Percentiles rank a stretch among this genome's conserved stretches.
Conservation (phyloP, 768 basidiomycete genomes). For the Boletus patriciae region DNA sequence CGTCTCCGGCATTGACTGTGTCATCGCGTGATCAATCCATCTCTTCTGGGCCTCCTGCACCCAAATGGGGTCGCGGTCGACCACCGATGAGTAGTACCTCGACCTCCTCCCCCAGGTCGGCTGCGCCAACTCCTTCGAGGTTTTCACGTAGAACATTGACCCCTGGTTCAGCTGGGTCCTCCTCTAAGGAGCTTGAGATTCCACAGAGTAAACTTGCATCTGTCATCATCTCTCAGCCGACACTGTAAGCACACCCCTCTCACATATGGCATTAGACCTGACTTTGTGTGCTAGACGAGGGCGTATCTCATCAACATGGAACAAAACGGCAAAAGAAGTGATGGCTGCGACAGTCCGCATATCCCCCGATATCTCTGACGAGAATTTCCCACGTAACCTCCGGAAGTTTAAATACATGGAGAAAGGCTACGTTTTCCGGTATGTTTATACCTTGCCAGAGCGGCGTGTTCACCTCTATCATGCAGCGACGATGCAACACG, state of each 20-base stretch:
- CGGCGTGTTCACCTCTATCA: constrained; percentile 8
- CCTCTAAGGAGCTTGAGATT: constrained; percentile 6
- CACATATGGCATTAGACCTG: background rate
- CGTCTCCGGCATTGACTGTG: constrained; percentile 14
- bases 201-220: constrained; percentile 11
- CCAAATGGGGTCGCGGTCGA: constrained; percentile 10
- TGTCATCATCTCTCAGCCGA: constrained; percentile 21
- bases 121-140: background rate
- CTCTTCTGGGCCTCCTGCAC: constrained; percentile 8
- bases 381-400: constrained; percentile 43
- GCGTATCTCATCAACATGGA: constrained; percentile 34
- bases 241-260: constrained; percentile 17
- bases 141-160: constrained; percentile 8
- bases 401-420: constrained; percentile 54
- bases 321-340: constrained; percentile 21
- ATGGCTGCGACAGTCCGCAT: constrained; percentile 36
- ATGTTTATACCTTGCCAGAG: constrained; percentile 3
- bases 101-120: constrained; percentile 10
- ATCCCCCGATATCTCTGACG: constrained; percentile 35
- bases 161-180: constrained; percentile 16
- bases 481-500: constrained; percentile 20
- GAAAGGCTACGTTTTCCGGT: constrained; percentile 49
- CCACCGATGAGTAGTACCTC: constrained; percentile 4
- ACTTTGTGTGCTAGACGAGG: constrained; percentile 20
- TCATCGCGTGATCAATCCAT: constrained; percentile 15